A percentile compares a stretch with the other conserved stretches of the same genome.
Evolutionary conservation across 2,329 filamentous ascomycete species (phyloP).

Genomic region (Curvularia lunata): DNA sequence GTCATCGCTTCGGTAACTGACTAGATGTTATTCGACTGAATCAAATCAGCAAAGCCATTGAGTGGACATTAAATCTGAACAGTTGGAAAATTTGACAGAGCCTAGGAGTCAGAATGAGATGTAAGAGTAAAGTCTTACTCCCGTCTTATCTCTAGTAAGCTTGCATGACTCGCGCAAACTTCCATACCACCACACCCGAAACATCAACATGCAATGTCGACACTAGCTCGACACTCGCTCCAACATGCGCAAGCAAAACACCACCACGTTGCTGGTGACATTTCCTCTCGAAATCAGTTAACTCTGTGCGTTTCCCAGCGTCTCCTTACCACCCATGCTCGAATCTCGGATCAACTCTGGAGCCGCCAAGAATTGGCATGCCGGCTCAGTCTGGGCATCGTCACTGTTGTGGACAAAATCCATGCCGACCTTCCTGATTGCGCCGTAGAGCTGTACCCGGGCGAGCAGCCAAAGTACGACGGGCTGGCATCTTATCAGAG

Average conservation of each 20-base stretch:
- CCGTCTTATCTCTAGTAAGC: conserved; percentile 8
- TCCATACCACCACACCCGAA: not conserved
- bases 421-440: conserved; percentile 40
- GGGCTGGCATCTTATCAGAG: conserved; percentile 25
- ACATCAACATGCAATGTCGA: not conserved
- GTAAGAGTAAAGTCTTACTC: not conserved
- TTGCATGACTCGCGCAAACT: conserved; percentile 10
- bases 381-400: conserved; percentile 35
- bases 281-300: not conserved
- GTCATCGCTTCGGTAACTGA: not conserved
- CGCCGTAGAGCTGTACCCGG: conserved; percentile 25
- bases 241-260: not conserved
- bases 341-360: conserved; percentile 2
- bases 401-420: conserved; percentile 27
- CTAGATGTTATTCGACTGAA: not conserved
- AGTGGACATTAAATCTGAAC: no score
- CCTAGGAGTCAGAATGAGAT: no score
- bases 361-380: conserved; percentile 13
- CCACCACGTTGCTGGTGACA: not conserved
- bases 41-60: not conserved
- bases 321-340: not conserved
- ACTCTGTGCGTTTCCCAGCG: not conserved
- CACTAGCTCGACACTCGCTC: not conserved
- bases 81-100: not conserved
- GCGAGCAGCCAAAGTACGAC: not conserved